phyloP scores from a whole-genome alignment of 164 flowering plant genomes.

The Nelumbo lutea region DNA sequence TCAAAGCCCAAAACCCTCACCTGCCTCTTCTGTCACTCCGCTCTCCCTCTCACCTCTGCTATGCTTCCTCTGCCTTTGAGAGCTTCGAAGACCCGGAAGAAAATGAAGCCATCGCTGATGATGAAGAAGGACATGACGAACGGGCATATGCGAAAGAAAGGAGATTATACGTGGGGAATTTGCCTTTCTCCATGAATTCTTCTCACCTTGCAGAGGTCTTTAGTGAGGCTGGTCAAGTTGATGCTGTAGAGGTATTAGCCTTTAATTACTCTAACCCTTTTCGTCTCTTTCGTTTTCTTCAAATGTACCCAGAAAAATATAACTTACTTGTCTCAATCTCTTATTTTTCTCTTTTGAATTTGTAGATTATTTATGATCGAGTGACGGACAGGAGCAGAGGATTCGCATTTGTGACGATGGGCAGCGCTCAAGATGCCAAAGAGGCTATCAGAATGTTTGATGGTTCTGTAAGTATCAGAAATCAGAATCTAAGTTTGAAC shows the following conservation, averaged over 20 bases:
- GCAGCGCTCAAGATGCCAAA: slow-evolving; percentile 59
- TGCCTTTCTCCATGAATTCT: slow-evolving; percentile 67
- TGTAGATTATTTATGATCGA: slow-evolving; percentile 70
- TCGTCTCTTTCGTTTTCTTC: neutral
- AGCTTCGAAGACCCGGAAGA: slow-evolving; percentile 12
- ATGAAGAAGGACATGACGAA: slow-evolving; percentile 21
- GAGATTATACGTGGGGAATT: slow-evolving; percentile 75
- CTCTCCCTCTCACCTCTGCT: slow-evolving; percentile 9
- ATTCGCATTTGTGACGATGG: slow-evolving; percentile 87
- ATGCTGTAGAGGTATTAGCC: slow-evolving; percentile 41
- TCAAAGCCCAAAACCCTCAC: slow-evolving; percentile 16
- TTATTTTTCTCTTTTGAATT: slow-evolving; percentile 4
- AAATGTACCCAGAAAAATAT: too few relatives aligned
- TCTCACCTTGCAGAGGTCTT: slow-evolving; percentile 55
- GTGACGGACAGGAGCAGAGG: slow-evolving; percentile 91
- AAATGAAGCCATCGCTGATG: slow-evolving; percentile 15
- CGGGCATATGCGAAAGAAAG: slow-evolving; percentile 22
- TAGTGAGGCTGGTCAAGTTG: slow-evolving; percentile 63
- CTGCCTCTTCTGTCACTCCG: slow-evolving; percentile 11
- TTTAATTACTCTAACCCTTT: neutral
- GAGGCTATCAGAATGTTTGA: slow-evolving; percentile 75
- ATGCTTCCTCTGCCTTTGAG: slow-evolving; percentile 19
- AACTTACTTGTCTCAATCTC: neutral
- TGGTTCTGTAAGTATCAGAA: slow-evolving; percentile 68
- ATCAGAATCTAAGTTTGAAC: neutral